Base-by-base conservation (phyloP, 352 stramenopile genomes). In the Elongisporangium undulatum region DNA sequence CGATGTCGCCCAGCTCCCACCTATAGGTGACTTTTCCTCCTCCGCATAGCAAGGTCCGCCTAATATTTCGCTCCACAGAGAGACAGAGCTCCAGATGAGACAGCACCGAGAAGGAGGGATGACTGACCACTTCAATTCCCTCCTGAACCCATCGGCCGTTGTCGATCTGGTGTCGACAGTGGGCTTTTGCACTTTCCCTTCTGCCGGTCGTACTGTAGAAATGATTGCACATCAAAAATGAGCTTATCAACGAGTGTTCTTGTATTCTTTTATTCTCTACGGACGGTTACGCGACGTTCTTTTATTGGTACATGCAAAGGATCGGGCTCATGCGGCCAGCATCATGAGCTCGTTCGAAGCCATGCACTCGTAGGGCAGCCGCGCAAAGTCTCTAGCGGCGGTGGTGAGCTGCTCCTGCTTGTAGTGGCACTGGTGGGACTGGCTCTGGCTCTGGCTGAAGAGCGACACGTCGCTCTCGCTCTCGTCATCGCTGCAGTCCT, bases 321-420 rank as follows among this genome's bases (percentile, higher is more conserved):
- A 45, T 45, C 34, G 9, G 6, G 34, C 13, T 45, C 34, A 45
- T 45, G 34, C 34, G 34, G 34, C 34, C 8, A 55, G 50, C 29
- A 29, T 2, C n/a, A 20, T 55, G 51, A 34, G 29, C 17, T 55
- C 23, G 22, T 38, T 59, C 38, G 68, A 45, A 48, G 21, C 21
- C 56, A 69, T 66, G 51, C 67, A 74, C 12, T 57, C 51, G 6
- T 69, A n/a, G 7, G 68, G 68, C 48, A 74, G 53, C 13, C 53
- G 56, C 51, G 49, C 22, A 39, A 74, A 74, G 19, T 26, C 20
- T 19, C 48, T 53, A 9, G 48, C 58, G 22, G 58, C 58, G 29
- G 51, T 29, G 13, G 49, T 41, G 16, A 29, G 7, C 1, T 15
- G 26, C 13, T 38, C 52, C 52, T 23, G 26, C 34, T 19, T n/a